These are phyloP conservation scores for Claviceps fusiformis DNA, from an alignment of 2,329 filamentous ascomycete genomes.

Conservation along the genomic window DNA sequence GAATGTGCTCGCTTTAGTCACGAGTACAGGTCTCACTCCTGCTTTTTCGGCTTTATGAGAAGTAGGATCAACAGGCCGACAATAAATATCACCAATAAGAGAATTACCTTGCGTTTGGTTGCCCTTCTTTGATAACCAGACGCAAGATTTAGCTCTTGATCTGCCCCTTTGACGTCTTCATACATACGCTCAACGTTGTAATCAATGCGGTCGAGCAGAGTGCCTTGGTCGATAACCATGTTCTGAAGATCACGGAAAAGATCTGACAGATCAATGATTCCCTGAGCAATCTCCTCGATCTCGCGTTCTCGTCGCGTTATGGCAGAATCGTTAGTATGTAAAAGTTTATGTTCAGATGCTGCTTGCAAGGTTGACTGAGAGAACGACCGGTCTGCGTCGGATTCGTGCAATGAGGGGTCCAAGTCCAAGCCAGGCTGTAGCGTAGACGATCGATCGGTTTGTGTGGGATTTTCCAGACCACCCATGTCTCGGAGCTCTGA, in stretches of 20 bases:
- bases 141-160: conserved; percentile 81
- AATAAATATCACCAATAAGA: conserved; percentile 74
- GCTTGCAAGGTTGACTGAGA: conserved; percentile 81
- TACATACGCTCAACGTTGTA: conserved; percentile 96
- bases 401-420: conserved; percentile 82
- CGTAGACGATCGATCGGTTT: conserved; percentile 38
- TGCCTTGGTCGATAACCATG: conserved; percentile 90
- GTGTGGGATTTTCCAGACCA: conserved; percentile 37
- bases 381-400: conserved; percentile 82
- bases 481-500: conserved; percentile 63
- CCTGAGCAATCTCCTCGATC: conserved; percentile 95
- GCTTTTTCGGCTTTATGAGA: conserved; percentile 61
- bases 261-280: conserved; percentile 92
- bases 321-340: conserved; percentile 64
- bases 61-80: conserved; percentile 77
- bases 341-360: conserved; percentile 51
- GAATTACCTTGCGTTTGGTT: conserved; percentile 83
- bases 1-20: background rate
- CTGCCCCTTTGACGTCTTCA: conserved; percentile 82
- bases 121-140: conserved; percentile 79
- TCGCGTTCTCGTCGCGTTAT: conserved; percentile 90
- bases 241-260: conserved; percentile 92
- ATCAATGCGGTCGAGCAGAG: conserved; percentile 86
- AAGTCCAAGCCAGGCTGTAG: conserved; percentile 45
- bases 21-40: conserved; percentile 9